Evolutionary conservation across 2,329 filamentous ascomycete genomes (phyloP).

Genomic region (Graphium sp.): DNA sequence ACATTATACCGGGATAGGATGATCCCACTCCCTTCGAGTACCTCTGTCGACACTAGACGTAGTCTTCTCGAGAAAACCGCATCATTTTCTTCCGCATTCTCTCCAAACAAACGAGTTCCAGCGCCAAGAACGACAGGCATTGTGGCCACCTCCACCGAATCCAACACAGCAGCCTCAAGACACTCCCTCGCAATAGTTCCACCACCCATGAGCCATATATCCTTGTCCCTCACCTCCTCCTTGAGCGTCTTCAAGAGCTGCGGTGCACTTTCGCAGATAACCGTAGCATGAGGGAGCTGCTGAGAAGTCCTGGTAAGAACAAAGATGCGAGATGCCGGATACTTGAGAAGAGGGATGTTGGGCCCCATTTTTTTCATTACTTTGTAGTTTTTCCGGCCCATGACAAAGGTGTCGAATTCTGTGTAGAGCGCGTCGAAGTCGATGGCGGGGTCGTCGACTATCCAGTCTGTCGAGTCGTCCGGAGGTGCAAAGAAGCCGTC

Average conservation of each 20-base stretch:
- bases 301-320: constrained; percentile 10
- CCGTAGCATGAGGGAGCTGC: constrained; percentile 10
- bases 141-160: constrained; percentile 13
- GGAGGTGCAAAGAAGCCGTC: constrained; percentile 17
- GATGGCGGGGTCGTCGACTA: constrained; percentile 13
- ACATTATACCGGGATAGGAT: no score
- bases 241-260: constrained; percentile 9
- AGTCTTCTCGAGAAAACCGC: no score
- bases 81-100: no score
- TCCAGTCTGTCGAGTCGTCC: constrained; percentile 13
- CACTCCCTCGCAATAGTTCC: constrained; percentile 12
- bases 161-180: constrained; percentile 13
- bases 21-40: no score
- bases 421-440: constrained; percentile 15
- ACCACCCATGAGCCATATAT: constrained; percentile 20
- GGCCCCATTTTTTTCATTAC: constrained; percentile 8
- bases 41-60: no score
- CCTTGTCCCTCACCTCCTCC: constrained; percentile 7
- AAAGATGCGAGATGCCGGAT: constrained; percentile 10
- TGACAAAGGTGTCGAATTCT: constrained; percentile 15
- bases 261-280: constrained; percentile 8
- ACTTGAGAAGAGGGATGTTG: constrained; percentile 9
- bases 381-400: constrained; percentile 19
- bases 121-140: no score
- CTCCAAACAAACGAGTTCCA: no score